Base-by-base conservation (phyloP, 306 rosid genomes). In the Abrus precatorius region DNA sequence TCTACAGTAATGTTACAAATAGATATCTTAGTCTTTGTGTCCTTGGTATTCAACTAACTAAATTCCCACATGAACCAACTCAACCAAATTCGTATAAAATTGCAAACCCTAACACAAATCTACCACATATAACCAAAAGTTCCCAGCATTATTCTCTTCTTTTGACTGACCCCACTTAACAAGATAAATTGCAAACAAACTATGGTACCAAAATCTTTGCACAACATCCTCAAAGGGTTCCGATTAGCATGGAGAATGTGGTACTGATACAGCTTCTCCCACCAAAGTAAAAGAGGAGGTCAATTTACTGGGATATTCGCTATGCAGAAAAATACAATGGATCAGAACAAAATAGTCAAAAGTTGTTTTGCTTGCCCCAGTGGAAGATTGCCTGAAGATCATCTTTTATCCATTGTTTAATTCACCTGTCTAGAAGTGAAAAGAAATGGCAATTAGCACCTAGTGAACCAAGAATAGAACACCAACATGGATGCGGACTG, bases 361-460 rank as follows among this genome's bases (percentile, higher is more conserved):
- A 36, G 65, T 84, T 30, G 77, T 69, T 61, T 71, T 64, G 77
- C 74, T 70, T 45, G 62, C 56, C 77, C 43, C 48, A 44, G 11
- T 5, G 59, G 36, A 80, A 50, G 73, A 76, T 20, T 43, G 44
- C 63, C 48, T 34, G 57, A 85, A 70, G 61, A 49, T 55, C 76
- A 49, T 30, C 67, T 76, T 20, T 76, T 52, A 64, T 64, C 79
- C 52, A 6, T 78, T 75, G 50, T 71, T 80, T 80, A 78, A 56
- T 77, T 27, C 75, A 50, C 82, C 77, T 60, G 91, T n/a, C 85
- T 63, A 71, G 5, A 76, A 55, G 56, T 44, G 76, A 48, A 80
- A 77, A 67, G 61, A 29, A 54, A 83, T 40, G 13, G 49, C 47
- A 62, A 59, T 6, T 20, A 55, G 47, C 69, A 48, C 33, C 45